These are phyloP conservation scores for Pterocarpus santalinus DNA, from an alignment of 306 rosid genomes.

Conservation along the genomic window DNA sequence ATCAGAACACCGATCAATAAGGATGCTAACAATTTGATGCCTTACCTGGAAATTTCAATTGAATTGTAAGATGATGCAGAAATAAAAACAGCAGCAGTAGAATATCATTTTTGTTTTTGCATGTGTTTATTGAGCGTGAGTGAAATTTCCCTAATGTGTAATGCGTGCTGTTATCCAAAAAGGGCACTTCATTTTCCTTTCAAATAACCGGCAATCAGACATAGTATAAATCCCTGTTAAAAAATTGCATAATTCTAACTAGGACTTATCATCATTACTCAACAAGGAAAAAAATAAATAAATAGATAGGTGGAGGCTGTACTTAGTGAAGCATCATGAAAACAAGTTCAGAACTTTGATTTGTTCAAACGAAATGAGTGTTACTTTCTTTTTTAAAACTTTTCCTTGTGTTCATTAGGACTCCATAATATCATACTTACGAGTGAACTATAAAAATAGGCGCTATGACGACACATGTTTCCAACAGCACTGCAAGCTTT, in stretches of 20 bases:
- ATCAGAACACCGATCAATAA: constrained; percentile 92
- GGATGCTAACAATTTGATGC: constrained; percentile 74
- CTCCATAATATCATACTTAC: constrained; percentile 54
- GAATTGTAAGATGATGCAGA: constrained; percentile 39
- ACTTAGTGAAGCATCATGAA: neutral
- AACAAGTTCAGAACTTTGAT: constrained; percentile 19
- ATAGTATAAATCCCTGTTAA: neutral
- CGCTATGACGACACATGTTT: constrained; percentile 96
- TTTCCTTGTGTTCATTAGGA: neutral
- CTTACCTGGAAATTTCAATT: constrained; percentile 66
- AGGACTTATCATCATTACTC: constrained; percentile 10
- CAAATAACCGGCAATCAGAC: neutral
- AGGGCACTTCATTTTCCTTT: neutral
- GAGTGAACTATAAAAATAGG: constrained; percentile 75
- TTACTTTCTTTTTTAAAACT: neutral
- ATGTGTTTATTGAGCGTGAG: neutral
- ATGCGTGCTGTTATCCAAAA: constrained; percentile 22
- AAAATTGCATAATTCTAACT: constrained; percentile 12
- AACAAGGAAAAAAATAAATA: neutral
- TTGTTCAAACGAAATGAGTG: constrained; percentile 1
- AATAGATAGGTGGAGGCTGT: neutral
- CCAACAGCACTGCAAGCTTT: constrained; percentile 98
- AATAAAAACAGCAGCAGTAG: constrained; percentile 1
- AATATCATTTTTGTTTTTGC: neutral
- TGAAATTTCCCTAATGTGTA: neutral